Percentiles rank a stretch among this genome's conserved stretches.
Evolutionary conservation across 306 rosid genomes (phyloP).

Genomic region (Fragaria nilgerrensis): DNA sequence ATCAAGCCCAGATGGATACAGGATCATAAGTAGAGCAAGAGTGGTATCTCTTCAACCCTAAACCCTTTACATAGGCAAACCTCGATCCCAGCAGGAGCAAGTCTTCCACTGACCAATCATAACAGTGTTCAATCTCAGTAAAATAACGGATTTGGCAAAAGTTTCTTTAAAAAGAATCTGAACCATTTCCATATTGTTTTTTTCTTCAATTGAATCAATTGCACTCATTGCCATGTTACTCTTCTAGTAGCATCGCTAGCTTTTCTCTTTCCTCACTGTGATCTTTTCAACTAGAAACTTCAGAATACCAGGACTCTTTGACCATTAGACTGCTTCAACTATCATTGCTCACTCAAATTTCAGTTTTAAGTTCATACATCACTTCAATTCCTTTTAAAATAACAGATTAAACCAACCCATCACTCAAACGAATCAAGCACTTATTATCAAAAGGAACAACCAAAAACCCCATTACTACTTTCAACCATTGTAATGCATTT

Average conservation of each 20-base stretch:
- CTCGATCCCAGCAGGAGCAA: not conserved
- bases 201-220: not conserved
- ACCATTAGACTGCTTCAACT: not conserved
- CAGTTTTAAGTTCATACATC: not conserved
- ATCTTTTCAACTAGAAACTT: not conserved
- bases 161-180: not conserved
- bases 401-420: not conserved
- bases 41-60: not conserved
- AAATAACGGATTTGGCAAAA: not conserved
- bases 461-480: not conserved
- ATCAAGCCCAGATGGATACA: not conserved
- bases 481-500: not conserved
- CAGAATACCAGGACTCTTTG: not conserved
- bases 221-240: not conserved
- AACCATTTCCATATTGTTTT: not conserved
- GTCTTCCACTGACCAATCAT: not conserved
- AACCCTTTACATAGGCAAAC: not conserved
- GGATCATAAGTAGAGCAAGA: not conserved
- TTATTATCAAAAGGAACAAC: not conserved
- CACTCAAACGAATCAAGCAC: not conserved
- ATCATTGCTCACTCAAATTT: not conserved
- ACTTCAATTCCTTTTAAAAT: not conserved
- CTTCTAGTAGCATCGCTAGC: not conserved
- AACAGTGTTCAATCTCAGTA: not conserved
- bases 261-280: not conserved